Base-by-base conservation (phyloP, 768 basidiomycete genomes). In the Lactarius hengduanensis region DNA sequence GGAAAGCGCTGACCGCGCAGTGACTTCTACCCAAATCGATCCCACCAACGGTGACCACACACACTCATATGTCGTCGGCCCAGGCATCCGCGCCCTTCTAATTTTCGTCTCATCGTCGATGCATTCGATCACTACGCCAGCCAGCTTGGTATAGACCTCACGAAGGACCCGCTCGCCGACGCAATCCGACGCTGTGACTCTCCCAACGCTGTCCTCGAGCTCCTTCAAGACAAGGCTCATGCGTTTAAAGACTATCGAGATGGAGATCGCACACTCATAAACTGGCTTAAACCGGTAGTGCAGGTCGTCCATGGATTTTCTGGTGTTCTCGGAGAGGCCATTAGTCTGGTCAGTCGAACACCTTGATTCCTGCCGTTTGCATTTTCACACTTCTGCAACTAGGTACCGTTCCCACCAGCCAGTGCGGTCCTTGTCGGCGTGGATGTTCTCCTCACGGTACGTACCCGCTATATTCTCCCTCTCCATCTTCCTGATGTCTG, bases 181-280 rank as follows among this genome's bases (percentile, higher is more conserved):
- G 8, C 34, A 2, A 22, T 65, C 2, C 50, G 32, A 28, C 22
- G 3, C 6, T 65, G 30, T 3, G 41, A 26, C n/a, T 45, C 64
- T 1, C 53, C 59, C 7, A 41, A 55, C 5, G 47, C 50, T 4
- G 30, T 61, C 22, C 38, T 65, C 13, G 20, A 43, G 11, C 41
- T 65, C 0, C 55, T 65, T 30, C 53, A 38, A 38, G 54, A 34
- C 13, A 53, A 34, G 0, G 59, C 36, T 4, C 43, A 38, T 4
- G 54, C 53, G 2, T 61, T 61, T 11, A 56, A 56, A 4, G 30
- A 65, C 16, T 61, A 65, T 47, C 59, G 59, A 6, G 41, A 65
- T 3, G 54, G n/a, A 22, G 32, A 45, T 61, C 40, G 59, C 13
- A 13, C 11, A n/a, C 13, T 60, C 13, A 56, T 61, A 7, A 10